Evolutionary conservation across 108 stramenopile species (phyloP).

Genomic region (Aureococcus anophagefferens): DNA sequence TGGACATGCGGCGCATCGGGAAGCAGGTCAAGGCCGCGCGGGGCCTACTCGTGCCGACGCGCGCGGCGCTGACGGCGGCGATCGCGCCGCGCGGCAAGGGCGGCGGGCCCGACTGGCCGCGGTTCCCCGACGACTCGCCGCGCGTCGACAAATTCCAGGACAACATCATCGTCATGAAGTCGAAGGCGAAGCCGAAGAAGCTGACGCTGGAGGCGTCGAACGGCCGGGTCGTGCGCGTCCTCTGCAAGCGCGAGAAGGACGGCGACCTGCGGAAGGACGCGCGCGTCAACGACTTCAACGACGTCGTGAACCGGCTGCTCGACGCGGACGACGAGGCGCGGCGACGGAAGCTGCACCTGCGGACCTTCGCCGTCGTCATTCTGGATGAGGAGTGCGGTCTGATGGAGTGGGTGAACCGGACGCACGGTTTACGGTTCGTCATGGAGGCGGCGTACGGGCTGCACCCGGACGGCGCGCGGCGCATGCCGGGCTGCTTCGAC

Average conservation of each 20-base stretch:
- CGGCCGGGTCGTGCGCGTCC: slow-evolving; percentile 62
- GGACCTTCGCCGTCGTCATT: slow-evolving; percentile 93
- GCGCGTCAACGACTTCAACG: slow-evolving; percentile 92
- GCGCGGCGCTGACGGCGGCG: not conserved
- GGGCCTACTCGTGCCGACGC: slow-evolving; percentile 33
- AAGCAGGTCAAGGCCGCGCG: too few species aligned
- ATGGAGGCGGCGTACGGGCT: slow-evolving; percentile 48
- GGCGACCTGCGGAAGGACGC: slow-evolving; percentile 98
- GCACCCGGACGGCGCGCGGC: too few species aligned
- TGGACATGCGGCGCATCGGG: too few species aligned
- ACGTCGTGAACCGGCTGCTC: slow-evolving; percentile 88
- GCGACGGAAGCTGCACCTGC: slow-evolving; percentile 57
- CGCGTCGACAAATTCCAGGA: too few species aligned
- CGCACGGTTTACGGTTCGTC: slow-evolving; percentile 66
- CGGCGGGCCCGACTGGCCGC: too few species aligned
- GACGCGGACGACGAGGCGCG: slow-evolving; percentile 37
- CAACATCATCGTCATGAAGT: slow-evolving; percentile 50
- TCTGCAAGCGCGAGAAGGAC: slow-evolving; percentile 92
- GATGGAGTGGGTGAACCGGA: slow-evolving; percentile 93
- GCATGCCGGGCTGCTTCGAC: not conserved
- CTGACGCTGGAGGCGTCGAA: slow-evolving; percentile 54
- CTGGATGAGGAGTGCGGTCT: slow-evolving; percentile 95
- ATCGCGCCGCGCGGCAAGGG: not conserved
- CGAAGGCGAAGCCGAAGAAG: slow-evolving; percentile 94
- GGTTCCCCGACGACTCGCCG: too few species aligned